Percentiles rank a stretch among this genome's conserved stretches.
phyloP scores from a whole-genome alignment of 2,329 filamentous ascomycete genomes.

The Celoporthe dispersa region DNA sequence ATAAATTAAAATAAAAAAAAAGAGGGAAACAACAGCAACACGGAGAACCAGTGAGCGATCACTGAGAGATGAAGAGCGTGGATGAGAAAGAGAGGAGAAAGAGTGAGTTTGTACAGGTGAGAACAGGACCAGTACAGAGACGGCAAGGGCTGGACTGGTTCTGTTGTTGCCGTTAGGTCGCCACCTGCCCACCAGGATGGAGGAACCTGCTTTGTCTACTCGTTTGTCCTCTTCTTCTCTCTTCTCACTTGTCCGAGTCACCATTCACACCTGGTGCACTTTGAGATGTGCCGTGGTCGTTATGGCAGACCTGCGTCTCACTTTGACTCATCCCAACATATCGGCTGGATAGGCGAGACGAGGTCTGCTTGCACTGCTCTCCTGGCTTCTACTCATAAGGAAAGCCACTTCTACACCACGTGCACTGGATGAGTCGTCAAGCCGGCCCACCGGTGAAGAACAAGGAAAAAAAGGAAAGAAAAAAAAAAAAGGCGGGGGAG shows the following conservation, averaged over 20 bases:
- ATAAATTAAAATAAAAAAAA: background rate
- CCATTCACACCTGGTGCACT: too few species aligned
- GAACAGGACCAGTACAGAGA: background rate
- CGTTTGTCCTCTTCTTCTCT: background rate
- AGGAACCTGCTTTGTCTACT: background rate
- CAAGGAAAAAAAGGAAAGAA: background rate
- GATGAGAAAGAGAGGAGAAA: background rate
- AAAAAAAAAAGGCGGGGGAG: constrained; percentile 20
- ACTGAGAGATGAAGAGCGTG: background rate
- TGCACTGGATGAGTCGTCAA: background rate
- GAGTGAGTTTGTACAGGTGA: background rate
- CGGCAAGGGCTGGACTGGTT: background rate
- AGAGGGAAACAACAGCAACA: background rate
- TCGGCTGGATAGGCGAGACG: background rate
- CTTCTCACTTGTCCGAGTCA: background rate
- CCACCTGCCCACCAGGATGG: constrained; percentile 1
- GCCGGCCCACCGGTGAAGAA: background rate
- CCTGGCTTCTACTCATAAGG: background rate
- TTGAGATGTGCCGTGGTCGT: too few species aligned
- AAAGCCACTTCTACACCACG: background rate
- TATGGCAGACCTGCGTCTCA: background rate
- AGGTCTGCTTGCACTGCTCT: background rate
- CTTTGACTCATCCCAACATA: background rate
- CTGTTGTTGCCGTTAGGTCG: background rate
- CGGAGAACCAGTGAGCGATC: background rate